Evolutionary conservation across 2,329 filamentous ascomycete species (phyloP), one percentile per base, ranked within the genome.

Genomic region (Colletotrichum eremochloae): DNA sequence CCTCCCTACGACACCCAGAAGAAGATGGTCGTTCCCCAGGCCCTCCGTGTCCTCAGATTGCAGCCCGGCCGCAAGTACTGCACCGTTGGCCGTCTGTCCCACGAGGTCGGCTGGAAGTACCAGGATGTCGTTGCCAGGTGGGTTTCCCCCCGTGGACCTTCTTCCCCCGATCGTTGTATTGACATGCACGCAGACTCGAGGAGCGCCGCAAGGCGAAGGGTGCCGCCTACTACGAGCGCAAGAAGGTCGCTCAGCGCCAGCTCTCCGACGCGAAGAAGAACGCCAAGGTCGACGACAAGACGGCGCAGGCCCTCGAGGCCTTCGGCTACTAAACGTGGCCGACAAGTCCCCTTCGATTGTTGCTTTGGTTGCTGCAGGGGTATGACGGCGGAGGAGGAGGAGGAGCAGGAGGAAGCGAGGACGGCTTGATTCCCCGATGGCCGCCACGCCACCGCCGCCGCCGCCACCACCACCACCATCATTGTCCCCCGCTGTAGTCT

Each of bases 91-190:
- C 92, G 96, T 88, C 90, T 99, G 84, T 96, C 94, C 87, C 95
- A 98, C 88, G 96, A 99, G 90, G 96, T 98, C 83, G 96, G 96
- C 89, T 99, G 96, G 96, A 99, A 99, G 90, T 98, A 99, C 93
- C 94, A 98, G 91, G 96, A 98, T 85, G 95, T 99, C 83, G 96
- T 99, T 88, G 93, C 92, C 82, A 95, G 94, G 95, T 98, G 89
- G 82, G 95, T 93, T 74, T 44, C 66, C 15, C 50, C 50, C 33
- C 24, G 12, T 24, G 20, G 33, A 15, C 52, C 46, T n/a, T 4
- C 4, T 33, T 3, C 24, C 50, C 5, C 5, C 6, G 5, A 31
- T n/a, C 3, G n/a, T 9, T 18, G 14, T 44, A 50, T 33, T 71
- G 63, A 71, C 42, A 52, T 60, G 63, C 73, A 79, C 82, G 98